These are phyloP conservation scores for Psilocybe subaeruginosa DNA, from an alignment of 768 basidiomycete genomes.

Conservation along the genomic window DNA sequence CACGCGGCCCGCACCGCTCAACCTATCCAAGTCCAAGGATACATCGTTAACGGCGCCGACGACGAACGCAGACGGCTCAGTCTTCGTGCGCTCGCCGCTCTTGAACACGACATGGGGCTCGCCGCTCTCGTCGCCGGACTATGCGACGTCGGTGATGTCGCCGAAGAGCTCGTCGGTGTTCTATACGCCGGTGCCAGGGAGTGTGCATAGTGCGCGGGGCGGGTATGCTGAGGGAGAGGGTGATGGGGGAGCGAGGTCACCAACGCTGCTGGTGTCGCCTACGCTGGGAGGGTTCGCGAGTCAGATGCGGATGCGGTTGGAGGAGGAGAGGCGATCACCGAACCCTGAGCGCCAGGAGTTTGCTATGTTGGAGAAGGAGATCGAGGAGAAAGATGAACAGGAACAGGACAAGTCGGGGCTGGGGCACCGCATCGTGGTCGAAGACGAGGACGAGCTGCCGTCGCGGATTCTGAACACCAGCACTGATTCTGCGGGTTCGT, in stretches of 20 bases:
- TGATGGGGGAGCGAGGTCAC: conserved; percentile 18
- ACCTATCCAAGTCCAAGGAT: conserved; percentile 17
- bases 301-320: conserved; percentile 38
- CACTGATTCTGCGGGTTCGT: conserved; percentile 11
- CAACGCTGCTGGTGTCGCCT: conserved; percentile 10
- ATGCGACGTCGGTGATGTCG: conserved; percentile 13
- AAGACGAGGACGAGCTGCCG: conserved; percentile 47
- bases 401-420: conserved; percentile 11
- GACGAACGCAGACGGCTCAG: no score
- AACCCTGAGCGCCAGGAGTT: background rate
- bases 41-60: background rate
- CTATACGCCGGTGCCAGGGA: conserved; percentile 18
- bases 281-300: conserved; percentile 38
- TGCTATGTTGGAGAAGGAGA: background rate
- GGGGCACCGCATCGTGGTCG: conserved; percentile 43
- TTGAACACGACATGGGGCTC: conserved; percentile 44
- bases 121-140: conserved; percentile 29
- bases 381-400: background rate
- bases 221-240: background rate
- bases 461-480: conserved; percentile 22
- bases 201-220: conserved; percentile 3
- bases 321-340: conserved; percentile 26
- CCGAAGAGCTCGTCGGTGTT: conserved; percentile 20
- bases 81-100: conserved; percentile 30
- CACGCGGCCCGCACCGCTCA: conserved; percentile 34